Evolutionary conservation across 2,329 filamentous ascomycete species (phyloP), one percentile per base, ranked within the genome.

Genomic region (Drechslerella stenobrocha): DNA sequence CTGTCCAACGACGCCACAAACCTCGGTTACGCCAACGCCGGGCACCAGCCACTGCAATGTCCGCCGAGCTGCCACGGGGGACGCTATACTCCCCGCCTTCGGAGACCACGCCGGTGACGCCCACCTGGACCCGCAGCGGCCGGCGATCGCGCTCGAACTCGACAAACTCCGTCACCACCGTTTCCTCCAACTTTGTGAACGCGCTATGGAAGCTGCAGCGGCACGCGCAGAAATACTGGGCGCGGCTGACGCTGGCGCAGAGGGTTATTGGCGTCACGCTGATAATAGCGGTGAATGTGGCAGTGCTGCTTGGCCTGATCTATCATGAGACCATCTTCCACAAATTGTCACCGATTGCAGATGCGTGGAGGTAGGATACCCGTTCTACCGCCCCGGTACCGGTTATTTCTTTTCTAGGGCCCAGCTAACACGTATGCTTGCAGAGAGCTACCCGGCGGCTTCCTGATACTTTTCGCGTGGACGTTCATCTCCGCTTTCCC

Each of bases 401-500:
- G n/a, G n/a, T n/a, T n/a, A n/a, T n/a, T 45, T 20, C n/a, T 24
- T 35, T 8, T 20, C 23, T 22, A 51, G 45, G 8, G 9, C 34
- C 22, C 32, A 44, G 46, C 23, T 28, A 30, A 20, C 32, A 51
- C 24, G 56, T 20, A 2, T 22, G 15, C 20, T 30, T 40, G 55
- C 47, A 73, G 72, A 42, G 81, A 84, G 26, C 79, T 90, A 3
- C 82, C 80, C 0, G 85, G 82, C 52, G 92, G 90, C 42, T 88
- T 85, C 80, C 76, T 85, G 66, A 82, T 96, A 50, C 80, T 93
- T 35, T 95, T 90, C 83, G 75, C 82, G 28, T 79, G 89, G 72
- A 86, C 88, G 32, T 90, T 91, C 75, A 75, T 82, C 37, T 87
- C 90, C 13, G 89, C 87, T 1, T 95, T 96, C 76, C 91, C 91